Conservation (phyloP, 306 rosid species). For the Cyclanthera cordifolia region DNA sequence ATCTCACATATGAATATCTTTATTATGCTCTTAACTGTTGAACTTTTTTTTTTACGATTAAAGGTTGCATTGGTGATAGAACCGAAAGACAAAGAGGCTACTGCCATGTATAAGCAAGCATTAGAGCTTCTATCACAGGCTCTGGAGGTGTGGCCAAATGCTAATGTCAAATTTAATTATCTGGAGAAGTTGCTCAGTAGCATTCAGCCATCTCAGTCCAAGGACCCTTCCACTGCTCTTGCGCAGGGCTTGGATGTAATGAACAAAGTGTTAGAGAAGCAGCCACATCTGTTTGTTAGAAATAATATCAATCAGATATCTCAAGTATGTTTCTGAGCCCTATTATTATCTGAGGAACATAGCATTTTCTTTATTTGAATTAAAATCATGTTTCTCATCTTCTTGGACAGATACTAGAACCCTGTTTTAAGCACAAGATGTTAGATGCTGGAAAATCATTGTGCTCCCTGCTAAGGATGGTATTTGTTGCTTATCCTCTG, state of each 20-base stretch:
- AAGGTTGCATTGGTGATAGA: constrained; percentile 97
- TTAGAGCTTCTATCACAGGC: constrained; percentile 93
- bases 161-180: constrained; percentile 91
- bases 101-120: constrained; percentile 90
- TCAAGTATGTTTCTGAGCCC: constrained; percentile 45
- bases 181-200: constrained; percentile 91
- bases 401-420: constrained; percentile 77
- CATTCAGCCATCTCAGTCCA: constrained; percentile 92
- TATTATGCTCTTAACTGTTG: constrained; percentile 8
- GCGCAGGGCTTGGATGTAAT: constrained; percentile 99
- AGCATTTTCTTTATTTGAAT: background rate
- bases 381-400: constrained; percentile 7
- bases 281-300: constrained; percentile 85
- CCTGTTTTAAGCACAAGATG: constrained; percentile 87
- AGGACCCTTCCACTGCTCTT: constrained; percentile 95
- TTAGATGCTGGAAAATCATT: constrained; percentile 89
- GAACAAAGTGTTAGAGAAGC: constrained; percentile 98
- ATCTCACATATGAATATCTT: background rate
- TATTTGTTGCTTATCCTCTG: constrained; percentile 83
- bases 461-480: constrained; percentile 91
- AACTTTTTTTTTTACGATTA: constrained; percentile 18
- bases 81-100: constrained; percentile 97
- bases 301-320: constrained; percentile 92
- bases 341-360: background rate
- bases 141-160: constrained; percentile 96